Percentiles rank a stretch among this genome's conserved stretches.
These are phyloP conservation scores for Trypanosoma boissoni DNA, from an alignment of 208 protist species.

Conservation along the genomic window DNA sequence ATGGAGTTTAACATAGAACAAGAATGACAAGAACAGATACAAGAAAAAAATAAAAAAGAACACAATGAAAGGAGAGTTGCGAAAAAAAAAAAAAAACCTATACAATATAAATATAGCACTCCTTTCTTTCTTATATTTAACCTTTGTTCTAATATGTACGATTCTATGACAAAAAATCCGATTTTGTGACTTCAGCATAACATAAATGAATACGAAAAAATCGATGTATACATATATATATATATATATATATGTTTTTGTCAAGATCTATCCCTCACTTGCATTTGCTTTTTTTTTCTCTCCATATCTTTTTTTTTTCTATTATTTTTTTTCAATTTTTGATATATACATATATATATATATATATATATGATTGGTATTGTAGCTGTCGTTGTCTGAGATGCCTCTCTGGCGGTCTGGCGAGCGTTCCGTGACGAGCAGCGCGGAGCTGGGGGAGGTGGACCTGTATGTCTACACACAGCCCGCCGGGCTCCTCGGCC, in stretches of 20 bases:
- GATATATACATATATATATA: neutral
- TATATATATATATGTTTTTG: slow-evolving; percentile 5
- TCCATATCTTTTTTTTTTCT: neutral
- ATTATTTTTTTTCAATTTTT: slow-evolving; percentile 19
- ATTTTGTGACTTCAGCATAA: neutral
- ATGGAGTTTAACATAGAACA: no score
- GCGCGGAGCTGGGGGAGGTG: slow-evolving; percentile 57
- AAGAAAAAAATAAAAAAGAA: slow-evolving; percentile 11
- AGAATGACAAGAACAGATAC: neutral
- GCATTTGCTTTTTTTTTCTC: neutral
- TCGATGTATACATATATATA: slow-evolving; percentile 10
- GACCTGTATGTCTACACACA: slow-evolving; percentile 84
- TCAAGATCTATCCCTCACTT: no score
- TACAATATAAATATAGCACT: neutral
- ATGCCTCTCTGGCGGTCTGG: slow-evolving; percentile 10
- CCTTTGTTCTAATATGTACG: neutral
- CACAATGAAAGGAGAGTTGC: neutral
- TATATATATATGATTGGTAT: no score
- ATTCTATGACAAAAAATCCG: neutral
- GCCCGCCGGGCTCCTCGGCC: slow-evolving; percentile 65
- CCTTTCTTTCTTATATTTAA: neutral
- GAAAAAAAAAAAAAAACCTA: slow-evolving; percentile 1
- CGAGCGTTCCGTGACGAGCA: slow-evolving; percentile 16
- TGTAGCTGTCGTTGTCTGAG: no score
- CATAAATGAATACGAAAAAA: slow-evolving; percentile 22